Base-by-base conservation (phyloP, 495 filamentous ascomycete genomes). In the Aspergillus baeticus region DNA sequence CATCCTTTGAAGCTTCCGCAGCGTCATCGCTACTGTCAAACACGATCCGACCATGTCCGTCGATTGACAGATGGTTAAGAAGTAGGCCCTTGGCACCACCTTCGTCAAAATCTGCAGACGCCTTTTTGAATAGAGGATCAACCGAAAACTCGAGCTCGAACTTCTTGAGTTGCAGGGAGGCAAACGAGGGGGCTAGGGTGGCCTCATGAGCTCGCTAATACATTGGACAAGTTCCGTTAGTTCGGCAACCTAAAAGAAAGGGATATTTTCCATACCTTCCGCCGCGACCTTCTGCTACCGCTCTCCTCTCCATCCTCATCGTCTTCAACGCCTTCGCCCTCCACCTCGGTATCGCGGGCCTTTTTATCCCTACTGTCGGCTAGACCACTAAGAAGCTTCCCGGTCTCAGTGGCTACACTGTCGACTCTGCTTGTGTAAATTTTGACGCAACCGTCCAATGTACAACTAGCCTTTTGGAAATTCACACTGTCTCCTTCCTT, bases 381-480 rank as follows among this genome's bases (percentile, higher is more conserved):
- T 58, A 99, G 75, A 34, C 94, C 94, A 72, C 92, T 97, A 38
- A 99, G 75, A 59, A 99, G 80, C 70, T 96, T 96, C 20, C 92
- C 92, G 0, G 94, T 99, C 71, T 99, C 94, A 2, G 91, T 96
- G 18, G 95, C 94, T 42, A 99, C 95, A 65, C 94, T 97, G 74
- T 99, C 94, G 21, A 99, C 92, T 77, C 94, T 81, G 73, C 90
- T 96, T 10, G 94, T 99, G 68, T 99, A 99, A 65, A 99, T 98
- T 77, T 99, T 99, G 59, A 99, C 92, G 67, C 94, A 99, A 14
- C 94, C 94, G 73, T 99, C 94, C 20, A 99, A 79, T 10, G 94
- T 99, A 71, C 93, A 98, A 76, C 92, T 97, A 26, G 94, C 94
- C 67, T 96, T 95, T 65, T 98, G 95, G 66, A 99, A 99, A 67